Evolutionary conservation across 2,329 filamentous ascomycete genomes (phyloP).

Genomic region (Nemania bipapillata): DNA sequence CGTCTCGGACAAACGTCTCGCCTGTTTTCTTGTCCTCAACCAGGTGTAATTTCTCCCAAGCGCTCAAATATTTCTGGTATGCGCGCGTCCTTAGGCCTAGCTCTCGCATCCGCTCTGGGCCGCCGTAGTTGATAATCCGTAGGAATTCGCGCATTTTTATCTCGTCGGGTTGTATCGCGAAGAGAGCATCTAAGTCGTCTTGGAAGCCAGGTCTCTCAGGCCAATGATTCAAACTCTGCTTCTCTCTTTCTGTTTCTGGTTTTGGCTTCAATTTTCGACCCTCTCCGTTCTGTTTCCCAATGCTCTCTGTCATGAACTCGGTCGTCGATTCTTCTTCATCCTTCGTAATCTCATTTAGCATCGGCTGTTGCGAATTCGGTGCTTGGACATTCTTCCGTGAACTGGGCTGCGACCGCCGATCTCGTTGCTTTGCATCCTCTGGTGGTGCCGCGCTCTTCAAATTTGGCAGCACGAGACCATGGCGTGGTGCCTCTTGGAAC

Average conservation of each 20-base stretch:
- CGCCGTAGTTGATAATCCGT: slow-evolving; percentile 53
- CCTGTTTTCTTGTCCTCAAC: slow-evolving; percentile 47
- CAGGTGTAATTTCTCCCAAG: slow-evolving; percentile 55
- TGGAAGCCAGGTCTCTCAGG: slow-evolving; percentile 36
- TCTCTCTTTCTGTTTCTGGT: not conserved
- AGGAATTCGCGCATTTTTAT: slow-evolving; percentile 52
- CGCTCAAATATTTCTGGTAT: slow-evolving; percentile 55
- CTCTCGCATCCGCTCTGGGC: slow-evolving; percentile 55
- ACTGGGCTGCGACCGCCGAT: not conserved
- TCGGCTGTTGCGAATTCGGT: slow-evolving; percentile 17
- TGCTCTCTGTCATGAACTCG: not conserved
- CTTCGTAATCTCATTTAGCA: not conserved
- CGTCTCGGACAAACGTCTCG: slow-evolving; percentile 55
- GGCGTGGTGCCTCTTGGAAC: not conserved
- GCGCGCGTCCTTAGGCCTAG: slow-evolving; percentile 55
- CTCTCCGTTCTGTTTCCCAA: not conserved
- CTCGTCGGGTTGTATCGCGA: slow-evolving; percentile 50
- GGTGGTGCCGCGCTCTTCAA: not conserved
- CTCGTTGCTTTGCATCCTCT: not conserved
- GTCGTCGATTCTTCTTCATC: slow-evolving; percentile 8
- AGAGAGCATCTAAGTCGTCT: slow-evolving; percentile 43
- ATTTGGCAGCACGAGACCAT: not conserved
- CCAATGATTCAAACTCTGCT: not conserved
- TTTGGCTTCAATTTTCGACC: slow-evolving; percentile 7
- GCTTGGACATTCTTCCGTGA: not conserved